These are phyloP conservation scores for Saccharomyces hybrid DNA, from an alignment of 1,139 yeast species.

Conservation along the genomic window DNA sequence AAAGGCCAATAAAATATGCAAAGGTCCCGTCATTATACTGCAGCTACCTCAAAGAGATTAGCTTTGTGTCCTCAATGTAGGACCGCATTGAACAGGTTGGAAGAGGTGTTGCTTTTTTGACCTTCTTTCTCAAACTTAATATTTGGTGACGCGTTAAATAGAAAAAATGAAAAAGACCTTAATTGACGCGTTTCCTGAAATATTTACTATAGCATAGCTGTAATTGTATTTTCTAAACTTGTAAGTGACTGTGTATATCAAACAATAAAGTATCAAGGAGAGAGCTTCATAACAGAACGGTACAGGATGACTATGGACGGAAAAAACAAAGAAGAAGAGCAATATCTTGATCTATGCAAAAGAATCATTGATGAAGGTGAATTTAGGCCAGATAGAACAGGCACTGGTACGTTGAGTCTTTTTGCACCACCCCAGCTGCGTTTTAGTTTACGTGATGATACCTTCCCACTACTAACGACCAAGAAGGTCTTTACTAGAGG, in stretches of 20 bases:
- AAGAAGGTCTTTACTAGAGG: slow-evolving; percentile 88
- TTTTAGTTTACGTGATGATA: slow-evolving; percentile 62
- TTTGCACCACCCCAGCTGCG: slow-evolving; percentile 96
- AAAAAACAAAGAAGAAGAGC: slow-evolving; percentile 58
- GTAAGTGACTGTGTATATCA: not conserved
- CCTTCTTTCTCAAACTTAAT: not conserved
- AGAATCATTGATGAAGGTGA: slow-evolving; percentile 79
- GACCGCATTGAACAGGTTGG: not conserved
- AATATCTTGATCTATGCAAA: slow-evolving; percentile 74
- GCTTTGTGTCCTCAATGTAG: not conserved
- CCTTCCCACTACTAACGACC: slow-evolving; percentile 84
- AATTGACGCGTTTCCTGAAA: not conserved
- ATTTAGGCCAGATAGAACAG: slow-evolving; percentile 89
- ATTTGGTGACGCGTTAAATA: not conserved
- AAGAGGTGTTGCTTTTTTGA: not conserved
- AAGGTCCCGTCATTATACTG: not conserved
- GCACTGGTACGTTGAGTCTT: slow-evolving; percentile 84
- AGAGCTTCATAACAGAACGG: not conserved
- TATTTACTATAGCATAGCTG: not conserved
- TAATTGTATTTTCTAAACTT: not conserved
- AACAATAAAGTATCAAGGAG: not conserved
- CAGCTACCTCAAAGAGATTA: no score
- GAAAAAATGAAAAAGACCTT: not conserved
- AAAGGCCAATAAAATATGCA: not conserved
- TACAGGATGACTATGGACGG: slow-evolving; percentile 4